Conservation (phyloP, 2,329 filamentous ascomycete genomes). For the Aspergillus nomiae region DNA sequence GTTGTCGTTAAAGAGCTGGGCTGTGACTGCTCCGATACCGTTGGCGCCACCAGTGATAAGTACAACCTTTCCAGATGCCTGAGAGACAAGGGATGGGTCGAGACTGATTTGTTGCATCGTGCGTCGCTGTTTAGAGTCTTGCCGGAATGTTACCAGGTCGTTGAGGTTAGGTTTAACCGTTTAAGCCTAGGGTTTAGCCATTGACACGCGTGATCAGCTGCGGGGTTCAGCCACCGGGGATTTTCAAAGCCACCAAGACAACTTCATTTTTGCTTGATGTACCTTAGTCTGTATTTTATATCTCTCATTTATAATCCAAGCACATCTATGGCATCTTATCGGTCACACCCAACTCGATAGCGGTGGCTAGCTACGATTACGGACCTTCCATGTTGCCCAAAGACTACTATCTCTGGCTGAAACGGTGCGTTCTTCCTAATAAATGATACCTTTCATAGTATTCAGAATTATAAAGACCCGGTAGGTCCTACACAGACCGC, state of each 20-base stretch:
- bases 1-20: conserved; percentile 35
- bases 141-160: background rate
- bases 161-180: background rate
- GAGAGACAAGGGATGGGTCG: background rate
- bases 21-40: conserved; percentile 46
- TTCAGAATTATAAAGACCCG: background rate
- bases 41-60: conserved; percentile 46
- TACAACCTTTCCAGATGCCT: conserved; percentile 34
- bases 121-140: background rate
- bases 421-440: background rate
- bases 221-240: background rate
- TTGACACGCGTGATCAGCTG: background rate
- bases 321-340: background rate
- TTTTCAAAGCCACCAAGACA: background rate
- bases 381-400: background rate
- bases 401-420: background rate
- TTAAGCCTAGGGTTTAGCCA: background rate
- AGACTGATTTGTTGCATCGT: background rate
- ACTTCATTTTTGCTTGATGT: too few relatives aligned
- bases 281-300: background rate
- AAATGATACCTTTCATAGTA: background rate
- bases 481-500: background rate
- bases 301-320: background rate
- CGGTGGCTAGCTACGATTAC: background rate
- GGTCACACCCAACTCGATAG: background rate